phyloP scores from a whole-genome alignment of 176 grass and related monocot species.

The Oryza brachyantha region DNA sequence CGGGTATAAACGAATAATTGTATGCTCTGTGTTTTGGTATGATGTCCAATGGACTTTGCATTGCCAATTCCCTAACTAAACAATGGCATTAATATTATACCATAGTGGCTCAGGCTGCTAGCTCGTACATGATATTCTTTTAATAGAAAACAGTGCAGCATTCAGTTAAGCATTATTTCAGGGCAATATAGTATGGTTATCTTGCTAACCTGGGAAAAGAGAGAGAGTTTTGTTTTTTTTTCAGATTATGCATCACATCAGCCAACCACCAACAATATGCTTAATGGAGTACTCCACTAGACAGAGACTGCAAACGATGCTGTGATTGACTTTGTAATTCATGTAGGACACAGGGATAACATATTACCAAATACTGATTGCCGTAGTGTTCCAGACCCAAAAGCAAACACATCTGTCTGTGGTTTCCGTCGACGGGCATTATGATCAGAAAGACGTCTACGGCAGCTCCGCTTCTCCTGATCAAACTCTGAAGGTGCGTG shows the following conservation, averaged over 20 bases:
- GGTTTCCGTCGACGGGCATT: conserved; percentile 71
- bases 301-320: neutral
- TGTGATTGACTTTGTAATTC: neutral
- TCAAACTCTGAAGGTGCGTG: conserved; percentile 64
- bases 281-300: neutral
- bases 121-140: neutral
- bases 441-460: conserved; percentile 59
- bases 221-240: neutral
- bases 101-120: neutral
- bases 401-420: conserved; percentile 46
- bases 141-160: neutral
- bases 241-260: neutral
- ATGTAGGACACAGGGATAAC: neutral
- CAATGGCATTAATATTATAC: neutral
- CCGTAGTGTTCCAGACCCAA: conserved; percentile 36
- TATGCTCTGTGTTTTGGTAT: neutral
- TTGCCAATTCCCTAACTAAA: neutral
- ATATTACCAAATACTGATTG: conserved; percentile 45
- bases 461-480: conserved; percentile 72
- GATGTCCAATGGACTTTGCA: neutral
- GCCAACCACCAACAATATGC: neutral
- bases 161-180: neutral
- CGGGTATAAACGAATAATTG: neutral
- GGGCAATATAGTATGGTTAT: neutral
- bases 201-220: neutral